phyloP scores from a whole-genome alignment of 805 yeast genomes.

The Zygoascus biomembranicola region DNA sequence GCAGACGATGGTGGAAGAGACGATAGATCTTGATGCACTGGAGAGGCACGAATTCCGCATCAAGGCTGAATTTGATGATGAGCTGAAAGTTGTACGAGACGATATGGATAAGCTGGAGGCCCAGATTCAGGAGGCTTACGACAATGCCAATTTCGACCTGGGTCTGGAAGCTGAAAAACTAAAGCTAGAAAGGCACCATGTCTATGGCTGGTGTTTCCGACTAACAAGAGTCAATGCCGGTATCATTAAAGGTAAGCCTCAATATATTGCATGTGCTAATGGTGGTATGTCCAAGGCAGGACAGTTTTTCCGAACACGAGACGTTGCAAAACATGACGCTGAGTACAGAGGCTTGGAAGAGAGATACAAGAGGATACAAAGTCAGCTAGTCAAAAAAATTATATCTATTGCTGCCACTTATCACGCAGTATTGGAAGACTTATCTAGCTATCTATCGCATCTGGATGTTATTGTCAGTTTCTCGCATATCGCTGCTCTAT shows the following conservation, averaged over 20 bases:
- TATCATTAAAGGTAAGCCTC: conserved; percentile 53
- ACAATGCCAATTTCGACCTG: conserved; percentile 61
- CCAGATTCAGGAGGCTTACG: conserved; percentile 49
- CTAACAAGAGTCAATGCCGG: conserved; percentile 83
- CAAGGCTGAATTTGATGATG: conserved; percentile 82
- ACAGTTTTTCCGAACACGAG: conserved; percentile 74
- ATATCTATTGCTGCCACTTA: conserved; percentile 75
- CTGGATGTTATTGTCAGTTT: conserved; percentile 80
- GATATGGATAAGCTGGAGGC: conserved; percentile 45
- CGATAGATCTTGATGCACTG: conserved; percentile 78
- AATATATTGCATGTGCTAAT: conserved; percentile 74
- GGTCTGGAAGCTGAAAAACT: conserved; percentile 83
- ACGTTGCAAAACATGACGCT: conserved; percentile 50
- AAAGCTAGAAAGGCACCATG: conserved; percentile 78
- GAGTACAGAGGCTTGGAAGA: conserved; percentile 50
- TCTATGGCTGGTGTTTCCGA: conserved; percentile 92
- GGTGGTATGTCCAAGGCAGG: conserved; percentile 69
- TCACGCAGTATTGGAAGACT: conserved; percentile 62
- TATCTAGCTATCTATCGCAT: conserved; percentile 57
- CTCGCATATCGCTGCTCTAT: conserved; percentile 75
- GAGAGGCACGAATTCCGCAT: conserved; percentile 78
- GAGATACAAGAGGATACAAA: conserved; percentile 68
- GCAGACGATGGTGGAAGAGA: conserved; percentile 83
- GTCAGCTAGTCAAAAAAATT: conserved; percentile 73
- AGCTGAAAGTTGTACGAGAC: conserved; percentile 50